These are phyloP conservation scores for Pseudozyma tsukubaensis DNA, from an alignment of 1,284 basidiomycete species.

Conservation along the genomic window DNA sequence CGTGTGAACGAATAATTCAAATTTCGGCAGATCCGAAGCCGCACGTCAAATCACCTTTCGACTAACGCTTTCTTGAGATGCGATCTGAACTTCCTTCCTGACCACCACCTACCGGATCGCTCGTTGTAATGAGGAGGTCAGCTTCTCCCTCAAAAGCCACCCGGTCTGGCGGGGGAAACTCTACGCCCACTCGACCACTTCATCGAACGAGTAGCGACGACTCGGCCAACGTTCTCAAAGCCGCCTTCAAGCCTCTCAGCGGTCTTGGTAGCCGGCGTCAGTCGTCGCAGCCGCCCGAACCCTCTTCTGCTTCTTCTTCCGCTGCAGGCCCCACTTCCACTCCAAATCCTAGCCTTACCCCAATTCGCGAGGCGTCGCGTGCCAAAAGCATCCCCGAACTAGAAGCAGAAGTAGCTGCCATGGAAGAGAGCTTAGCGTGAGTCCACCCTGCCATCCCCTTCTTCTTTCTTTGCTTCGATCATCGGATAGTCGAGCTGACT, in stretches of 20 bases:
- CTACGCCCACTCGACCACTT: background rate
- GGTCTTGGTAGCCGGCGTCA: slow-evolving; percentile 20
- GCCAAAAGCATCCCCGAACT: slow-evolving; percentile 19
- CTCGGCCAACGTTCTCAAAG: slow-evolving; percentile 19
- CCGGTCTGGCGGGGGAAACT: background rate
- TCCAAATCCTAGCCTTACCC: background rate
- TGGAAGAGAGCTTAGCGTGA: slow-evolving; percentile 30
- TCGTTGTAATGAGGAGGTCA: slow-evolving; percentile 27
- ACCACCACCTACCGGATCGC: background rate
- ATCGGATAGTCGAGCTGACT: too few species aligned
- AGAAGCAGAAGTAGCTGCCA: slow-evolving; percentile 23
- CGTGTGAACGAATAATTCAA: background rate
- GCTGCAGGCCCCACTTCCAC: background rate
- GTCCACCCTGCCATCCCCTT: background rate
- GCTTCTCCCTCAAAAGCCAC: slow-evolving; percentile 34
- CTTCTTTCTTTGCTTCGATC: background rate
- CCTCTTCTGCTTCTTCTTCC: background rate
- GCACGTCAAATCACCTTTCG: background rate
- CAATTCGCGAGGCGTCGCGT: slow-evolving; percentile 12
- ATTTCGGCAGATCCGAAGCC: too few species aligned
- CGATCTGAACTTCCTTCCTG: background rate
- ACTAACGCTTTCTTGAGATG: background rate
- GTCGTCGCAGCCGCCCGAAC: background rate
- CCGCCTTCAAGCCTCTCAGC: slow-evolving; percentile 31
- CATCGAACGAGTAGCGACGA: slow-evolving; percentile 1